Evolutionary conservation across 768 basidiomycete genomes (phyloP), one percentile per base, ranked within the genome.

Genomic region (Termitomyces heimii): DNA sequence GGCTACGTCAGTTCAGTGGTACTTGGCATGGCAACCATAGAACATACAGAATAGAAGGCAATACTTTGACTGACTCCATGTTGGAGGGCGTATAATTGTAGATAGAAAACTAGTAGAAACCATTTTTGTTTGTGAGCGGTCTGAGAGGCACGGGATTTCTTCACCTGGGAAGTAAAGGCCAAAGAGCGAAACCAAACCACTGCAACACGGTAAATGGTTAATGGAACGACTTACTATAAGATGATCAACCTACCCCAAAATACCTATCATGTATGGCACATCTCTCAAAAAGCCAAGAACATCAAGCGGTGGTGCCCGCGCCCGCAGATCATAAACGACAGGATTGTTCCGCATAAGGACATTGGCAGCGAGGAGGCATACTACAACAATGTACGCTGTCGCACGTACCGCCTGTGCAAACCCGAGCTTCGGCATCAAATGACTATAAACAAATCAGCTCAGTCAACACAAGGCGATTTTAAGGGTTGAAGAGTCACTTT

Each of bases 281-380:
- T 74, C 72, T 43, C 61, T 64, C 29, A 71, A 71, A 61, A 74
- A 72, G 40, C 66, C 68, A 40, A 63, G 63, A 18, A 73, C 28
- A 59, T 70, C 43, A 55, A 69, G 56, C 53, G 61, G 42, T 60
- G 63, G 47, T 3, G 44, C 50, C 31, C 32, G 43, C 0, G 55
- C 45, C 18, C 49, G 55, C 2, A 60, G 54, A 18, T 39, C 16
- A 29, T 56, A 34, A 55, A 58, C n/a, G 50, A 54, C 45, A 20
- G 42, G 44, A 26, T 63, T 60, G 10, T 64, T 56, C 31, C 66
- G 58, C 61, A 73, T 65, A 45, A 73, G 66, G 1, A 59, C 47
- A 57, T 71, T 70, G 8, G 67, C 71, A 12, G 65, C 59, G 35
- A 67, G 44, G 18, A 71, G 58, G 50, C 58, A 66, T 3, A 54